Percentiles rank a stretch among this genome's conserved stretches.
These are phyloP conservation scores for Arxiozyma heterogenica DNA, from an alignment of 1,139 yeast species.

Conservation along the genomic window DNA sequence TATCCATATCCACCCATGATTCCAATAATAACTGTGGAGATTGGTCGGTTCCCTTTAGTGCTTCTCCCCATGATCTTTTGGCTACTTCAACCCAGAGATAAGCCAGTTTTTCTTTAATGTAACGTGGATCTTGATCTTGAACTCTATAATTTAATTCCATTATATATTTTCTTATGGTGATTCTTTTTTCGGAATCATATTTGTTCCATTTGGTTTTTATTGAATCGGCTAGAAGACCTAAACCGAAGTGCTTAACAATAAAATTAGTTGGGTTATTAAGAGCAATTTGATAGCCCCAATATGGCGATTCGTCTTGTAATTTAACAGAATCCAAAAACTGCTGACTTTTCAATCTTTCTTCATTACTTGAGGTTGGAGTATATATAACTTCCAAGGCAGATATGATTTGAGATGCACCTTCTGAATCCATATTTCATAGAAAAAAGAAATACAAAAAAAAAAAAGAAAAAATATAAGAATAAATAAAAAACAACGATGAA, in stretches of 20 bases:
- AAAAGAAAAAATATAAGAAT: no score
- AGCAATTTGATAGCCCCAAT: constrained; percentile 87
- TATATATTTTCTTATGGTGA: constrained; percentile 75
- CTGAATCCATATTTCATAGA: constrained; percentile 43
- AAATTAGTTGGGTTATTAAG: constrained; percentile 51
- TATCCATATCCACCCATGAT: constrained; percentile 92
- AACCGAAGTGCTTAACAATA: constrained; percentile 83
- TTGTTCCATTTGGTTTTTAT: constrained; percentile 47
- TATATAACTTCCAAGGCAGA: constrained; percentile 74
- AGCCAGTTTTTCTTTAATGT: constrained; percentile 80
- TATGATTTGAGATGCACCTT: constrained; percentile 60
- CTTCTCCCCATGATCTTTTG: constrained; percentile 85
- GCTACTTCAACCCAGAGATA: constrained; percentile 87
- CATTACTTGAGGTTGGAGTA: constrained; percentile 58
- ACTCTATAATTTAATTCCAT: constrained; percentile 63
- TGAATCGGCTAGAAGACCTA: constrained; percentile 68
- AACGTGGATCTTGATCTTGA: constrained; percentile 69
- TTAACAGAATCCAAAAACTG: constrained; percentile 68
- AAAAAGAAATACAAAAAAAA: no score
- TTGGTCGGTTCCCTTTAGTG: constrained; percentile 30
- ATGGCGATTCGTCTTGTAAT: constrained; percentile 72
- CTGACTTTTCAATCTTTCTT: constrained; percentile 59
- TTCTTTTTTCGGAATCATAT: constrained; percentile 55
- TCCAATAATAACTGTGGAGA: constrained; percentile 41
- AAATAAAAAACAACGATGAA: no score